phyloP scores from a whole-genome alignment of 176 grass and related monocot species.

The Lolium multiflorum region DNA sequence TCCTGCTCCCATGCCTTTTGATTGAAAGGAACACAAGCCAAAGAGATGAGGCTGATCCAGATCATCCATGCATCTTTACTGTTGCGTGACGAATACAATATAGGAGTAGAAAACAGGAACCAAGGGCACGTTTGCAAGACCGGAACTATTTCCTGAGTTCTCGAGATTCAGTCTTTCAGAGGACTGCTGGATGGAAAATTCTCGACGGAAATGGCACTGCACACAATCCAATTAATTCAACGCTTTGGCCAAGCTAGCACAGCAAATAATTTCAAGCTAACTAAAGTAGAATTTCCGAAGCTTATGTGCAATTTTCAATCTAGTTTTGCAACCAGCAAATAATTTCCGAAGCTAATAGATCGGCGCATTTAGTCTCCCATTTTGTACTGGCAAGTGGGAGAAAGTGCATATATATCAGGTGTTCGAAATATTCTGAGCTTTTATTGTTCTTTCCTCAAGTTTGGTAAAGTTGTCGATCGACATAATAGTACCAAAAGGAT shows the following conservation, averaged over 20 bases:
- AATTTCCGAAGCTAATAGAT: background rate
- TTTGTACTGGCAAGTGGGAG: background rate
- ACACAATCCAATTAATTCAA: background rate
- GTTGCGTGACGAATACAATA: constrained; percentile 39
- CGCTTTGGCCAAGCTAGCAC: background rate
- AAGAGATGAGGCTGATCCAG: constrained; percentile 35
- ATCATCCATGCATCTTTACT: constrained; percentile 19
- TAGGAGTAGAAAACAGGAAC: background rate
- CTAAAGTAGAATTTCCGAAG: background rate
- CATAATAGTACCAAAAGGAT: constrained; percentile 31
- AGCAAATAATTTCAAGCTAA: background rate
- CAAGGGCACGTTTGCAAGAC: background rate
- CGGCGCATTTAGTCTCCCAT: background rate
- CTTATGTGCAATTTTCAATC: background rate
- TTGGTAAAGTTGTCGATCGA: constrained; percentile 18
- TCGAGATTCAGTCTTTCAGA: background rate
- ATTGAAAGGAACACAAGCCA: constrained; percentile 45
- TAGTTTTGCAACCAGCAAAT: no score
- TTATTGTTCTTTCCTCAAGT: background rate
- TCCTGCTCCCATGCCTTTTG: constrained; percentile 32
- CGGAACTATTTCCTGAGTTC: background rate
- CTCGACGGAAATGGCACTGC: background rate
- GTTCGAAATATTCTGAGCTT: background rate
- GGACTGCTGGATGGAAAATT: background rate
- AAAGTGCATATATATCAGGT: background rate